A percentile compares a stretch with the other conserved stretches of the same genome.
These are phyloP conservation scores for Pyrenochaeta sp. DNA, from an alignment of 2,329 filamentous ascomycete species.

Conservation along the genomic window DNA sequence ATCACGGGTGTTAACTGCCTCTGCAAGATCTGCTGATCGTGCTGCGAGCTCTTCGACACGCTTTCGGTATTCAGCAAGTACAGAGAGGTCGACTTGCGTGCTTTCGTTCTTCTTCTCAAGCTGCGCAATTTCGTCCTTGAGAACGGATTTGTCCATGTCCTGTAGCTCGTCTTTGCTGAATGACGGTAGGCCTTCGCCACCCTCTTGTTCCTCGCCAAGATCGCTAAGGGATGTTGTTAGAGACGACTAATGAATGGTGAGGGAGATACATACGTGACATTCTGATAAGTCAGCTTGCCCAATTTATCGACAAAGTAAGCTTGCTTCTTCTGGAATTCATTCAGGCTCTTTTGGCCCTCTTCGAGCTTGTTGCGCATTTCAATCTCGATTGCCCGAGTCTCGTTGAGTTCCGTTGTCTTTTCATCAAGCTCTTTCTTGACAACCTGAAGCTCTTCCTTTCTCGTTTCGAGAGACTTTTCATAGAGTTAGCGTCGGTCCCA, in stretches of 20 bases:
- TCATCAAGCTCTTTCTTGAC: conserved; percentile 88
- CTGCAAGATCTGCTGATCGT: conserved; percentile 82
- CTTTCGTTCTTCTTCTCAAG: conserved; percentile 82
- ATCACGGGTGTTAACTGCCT: conserved; percentile 80
- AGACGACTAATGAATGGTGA: not conserved
- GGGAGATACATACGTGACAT: conserved; percentile 58
- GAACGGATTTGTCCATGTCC: conserved; percentile 67
- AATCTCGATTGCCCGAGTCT: conserved; percentile 87
- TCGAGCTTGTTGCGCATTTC: conserved; percentile 99
- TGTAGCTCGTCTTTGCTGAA: conserved; percentile 76
- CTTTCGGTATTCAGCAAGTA: conserved; percentile 86
- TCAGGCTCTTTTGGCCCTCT: conserved; percentile 88
- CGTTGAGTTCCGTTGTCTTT: conserved; percentile 85
- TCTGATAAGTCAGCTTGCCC: conserved; percentile 81
- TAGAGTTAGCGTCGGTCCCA: conserved; percentile 23
- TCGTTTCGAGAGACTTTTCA: conserved; percentile 70
- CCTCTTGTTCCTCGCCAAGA: conserved; percentile 64
- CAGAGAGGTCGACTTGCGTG: conserved; percentile 83
- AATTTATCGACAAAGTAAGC: conserved; percentile 91
- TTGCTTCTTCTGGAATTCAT: conserved; percentile 84
- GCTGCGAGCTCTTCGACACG: conserved; percentile 82
- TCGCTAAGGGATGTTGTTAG: conserved; percentile 42
- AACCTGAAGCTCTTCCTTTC: conserved; percentile 79
- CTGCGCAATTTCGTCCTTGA: conserved; percentile 70
- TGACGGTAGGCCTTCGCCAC: conserved; percentile 65